Conservation (phyloP, 2,329 filamentous ascomycete species). For the Cercospora berteroae region DNA sequence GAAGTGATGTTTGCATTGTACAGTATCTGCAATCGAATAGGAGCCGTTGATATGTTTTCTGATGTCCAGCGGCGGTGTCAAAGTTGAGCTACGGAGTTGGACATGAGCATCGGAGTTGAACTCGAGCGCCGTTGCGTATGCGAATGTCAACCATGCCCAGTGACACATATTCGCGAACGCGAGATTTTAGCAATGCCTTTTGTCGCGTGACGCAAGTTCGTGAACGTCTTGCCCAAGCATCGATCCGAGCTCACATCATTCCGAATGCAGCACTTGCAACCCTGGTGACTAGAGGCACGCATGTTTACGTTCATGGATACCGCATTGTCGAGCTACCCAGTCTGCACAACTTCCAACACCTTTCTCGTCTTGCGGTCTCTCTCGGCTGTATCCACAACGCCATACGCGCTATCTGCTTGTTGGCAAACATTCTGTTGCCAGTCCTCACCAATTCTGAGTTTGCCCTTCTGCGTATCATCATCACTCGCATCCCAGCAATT, state of each 20-base stretch:
- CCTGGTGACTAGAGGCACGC: neutral
- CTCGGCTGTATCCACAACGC: slow-evolving; percentile 42
- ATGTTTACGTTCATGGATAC: neutral
- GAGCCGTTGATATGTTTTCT: neutral
- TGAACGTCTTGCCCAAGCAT: neutral
- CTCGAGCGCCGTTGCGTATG: neutral
- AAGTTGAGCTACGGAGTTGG: neutral
- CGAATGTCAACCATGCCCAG: neutral
- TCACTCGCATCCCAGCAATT: slow-evolving; percentile 55
- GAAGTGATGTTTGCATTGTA: neutral
- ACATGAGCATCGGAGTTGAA: neutral
- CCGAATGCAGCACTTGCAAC: neutral
- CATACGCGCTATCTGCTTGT: slow-evolving; percentile 51
- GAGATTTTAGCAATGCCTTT: neutral
- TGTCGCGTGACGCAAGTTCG: neutral
- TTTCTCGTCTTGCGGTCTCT: slow-evolving; percentile 45
- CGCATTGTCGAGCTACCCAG: neutral
- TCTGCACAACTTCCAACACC: slow-evolving; percentile 41
- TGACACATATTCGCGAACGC: neutral
- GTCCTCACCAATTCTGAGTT: slow-evolving; percentile 42
- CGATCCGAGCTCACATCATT: neutral
- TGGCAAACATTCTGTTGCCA: slow-evolving; percentile 50
- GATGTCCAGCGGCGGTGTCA: neutral
- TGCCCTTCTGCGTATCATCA: slow-evolving; percentile 27
- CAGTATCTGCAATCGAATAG: neutral